Evolutionary conservation across 345 rosid genomes (phyloP), one percentile per base, ranked within the genome.

Genomic region (Triadica sebifera): DNA sequence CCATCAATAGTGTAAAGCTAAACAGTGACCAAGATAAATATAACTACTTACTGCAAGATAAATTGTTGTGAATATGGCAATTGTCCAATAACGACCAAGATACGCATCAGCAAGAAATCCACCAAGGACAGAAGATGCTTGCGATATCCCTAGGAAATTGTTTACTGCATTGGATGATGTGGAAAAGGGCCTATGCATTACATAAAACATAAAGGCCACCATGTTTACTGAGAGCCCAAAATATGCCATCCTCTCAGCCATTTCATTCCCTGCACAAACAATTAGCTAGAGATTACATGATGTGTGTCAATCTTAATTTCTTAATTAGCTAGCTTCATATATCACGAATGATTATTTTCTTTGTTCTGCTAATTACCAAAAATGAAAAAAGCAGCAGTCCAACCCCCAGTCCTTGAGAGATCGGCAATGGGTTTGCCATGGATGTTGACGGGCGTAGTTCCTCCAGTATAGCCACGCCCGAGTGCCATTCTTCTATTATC

Each of bases 221-320:
- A 94, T 91, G 88, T 94, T 94, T 16, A 94, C 98, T 0, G 98
- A 88, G 9, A 94, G 83, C 37, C 98, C 98, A 25, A 89, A 94
- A 76, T 94, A 94, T 25, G 96, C 97, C 97, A 94, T 90, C 77
- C 97, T 86, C 84, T 91, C 98, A 20, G 98, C 97, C 93, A 90
- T 90, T 80, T 94, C 98, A 76, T 94, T 93, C 67, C 98, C 98
- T 91, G 88, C 24, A 72, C 70, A 37, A 34, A 61, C 9, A 68
- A 6, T 43, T 43, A 5, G 47, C 8, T 43, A 43, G 34, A 29
- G 34, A 29, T 29, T 29, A 29, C 34, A 1, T 29, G 34, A 29
- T 29, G 2, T 29, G 34, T 29, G 34, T 29, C 34, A 29, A 29
- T 29, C 34, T 29, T 29, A 29, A 29, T 29, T 29, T 29, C 34